phyloP scores from a whole-genome alignment of 225 moss, liverwort and hornwort species.

The Physcomitrellopsis africana region DNA sequence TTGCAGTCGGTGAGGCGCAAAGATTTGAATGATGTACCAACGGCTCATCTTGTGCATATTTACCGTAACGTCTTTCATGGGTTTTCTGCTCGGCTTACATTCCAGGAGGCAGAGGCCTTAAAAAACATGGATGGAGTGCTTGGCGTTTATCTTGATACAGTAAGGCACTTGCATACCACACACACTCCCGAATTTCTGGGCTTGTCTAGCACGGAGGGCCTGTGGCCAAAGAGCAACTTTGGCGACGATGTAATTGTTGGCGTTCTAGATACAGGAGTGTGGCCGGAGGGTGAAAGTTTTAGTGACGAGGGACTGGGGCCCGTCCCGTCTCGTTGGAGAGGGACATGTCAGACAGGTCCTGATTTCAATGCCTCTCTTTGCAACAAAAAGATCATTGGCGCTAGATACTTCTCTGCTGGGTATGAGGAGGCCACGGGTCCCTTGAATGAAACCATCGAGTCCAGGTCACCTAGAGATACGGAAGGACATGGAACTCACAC shows the following conservation, averaged over 20 bases:
- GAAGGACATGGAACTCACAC: slow-evolving; percentile 97
- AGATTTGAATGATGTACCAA: slow-evolving; percentile 4
- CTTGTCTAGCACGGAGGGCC: slow-evolving; percentile 37
- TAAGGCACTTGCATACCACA: slow-evolving; percentile 70
- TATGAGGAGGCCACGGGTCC: slow-evolving; percentile 69
- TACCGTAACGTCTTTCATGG: slow-evolving; percentile 63
- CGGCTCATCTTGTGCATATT: slow-evolving; percentile 50
- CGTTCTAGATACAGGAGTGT: slow-evolving; percentile 81
- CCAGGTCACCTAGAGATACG: slow-evolving; percentile 63
- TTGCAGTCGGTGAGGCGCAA: slow-evolving; percentile 41
- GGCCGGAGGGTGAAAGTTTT: slow-evolving; percentile 69
- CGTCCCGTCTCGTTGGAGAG: slow-evolving; percentile 64
- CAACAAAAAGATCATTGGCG: slow-evolving; percentile 89
- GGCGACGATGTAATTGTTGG: slow-evolving; percentile 90
- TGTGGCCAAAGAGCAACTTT: slow-evolving; percentile 51
- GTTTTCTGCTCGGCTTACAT: slow-evolving; percentile 65
- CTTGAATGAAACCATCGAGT: slow-evolving; percentile 67
- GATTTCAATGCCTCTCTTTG: slow-evolving; percentile 51
- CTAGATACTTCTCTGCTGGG: slow-evolving; percentile 61
- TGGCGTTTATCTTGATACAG: slow-evolving; percentile 55
- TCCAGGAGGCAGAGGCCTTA: slow-evolving; percentile 47
- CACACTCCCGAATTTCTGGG: slow-evolving; percentile 80
- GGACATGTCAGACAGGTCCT: slow-evolving; percentile 33
- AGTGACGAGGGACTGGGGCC: slow-evolving; percentile 59
- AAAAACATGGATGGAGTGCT: slow-evolving; percentile 55